phyloP scores from a whole-genome alignment of 352 stramenopile species.

The Globisporangium cystogenes region DNA sequence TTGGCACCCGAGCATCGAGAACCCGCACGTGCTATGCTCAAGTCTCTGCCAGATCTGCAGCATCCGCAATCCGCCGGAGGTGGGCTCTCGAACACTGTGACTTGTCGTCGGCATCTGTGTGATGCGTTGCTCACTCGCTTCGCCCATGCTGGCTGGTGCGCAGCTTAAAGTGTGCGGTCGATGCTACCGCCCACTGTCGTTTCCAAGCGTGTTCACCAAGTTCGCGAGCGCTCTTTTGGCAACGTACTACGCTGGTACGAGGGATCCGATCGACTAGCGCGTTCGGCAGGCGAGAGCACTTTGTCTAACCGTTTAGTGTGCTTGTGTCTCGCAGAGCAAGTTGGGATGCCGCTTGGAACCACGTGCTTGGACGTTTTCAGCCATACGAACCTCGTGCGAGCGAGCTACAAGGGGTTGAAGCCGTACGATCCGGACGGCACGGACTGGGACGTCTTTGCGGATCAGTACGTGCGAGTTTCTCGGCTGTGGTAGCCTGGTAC shows the following conservation, averaged over 20 bases:
- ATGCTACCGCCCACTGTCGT: slow-evolving; percentile 57
- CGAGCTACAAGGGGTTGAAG: slow-evolving; percentile 66
- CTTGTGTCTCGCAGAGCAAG: slow-evolving; percentile 34
- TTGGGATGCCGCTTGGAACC: slow-evolving; percentile 65
- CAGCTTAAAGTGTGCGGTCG: slow-evolving; percentile 27
- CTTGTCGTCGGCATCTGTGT: not conserved
- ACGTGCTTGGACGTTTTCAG: slow-evolving; percentile 68
- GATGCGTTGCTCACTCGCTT: not conserved
- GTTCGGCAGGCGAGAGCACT: not conserved
- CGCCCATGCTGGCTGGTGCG: not conserved
- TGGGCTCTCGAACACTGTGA: slow-evolving; percentile 8
- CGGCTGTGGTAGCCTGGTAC: no score
- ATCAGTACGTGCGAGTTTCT: slow-evolving; percentile 40
- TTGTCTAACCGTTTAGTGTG: not conserved
- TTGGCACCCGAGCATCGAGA: slow-evolving; percentile 77
- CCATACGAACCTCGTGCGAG: slow-evolving; percentile 59
- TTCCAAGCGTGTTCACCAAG: slow-evolving; percentile 74
- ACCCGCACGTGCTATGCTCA: slow-evolving; percentile 62
- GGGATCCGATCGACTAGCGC: not conserved
- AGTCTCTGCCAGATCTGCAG: slow-evolving; percentile 65
- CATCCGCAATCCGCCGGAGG: slow-evolving; percentile 70
- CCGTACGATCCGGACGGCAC: slow-evolving; percentile 56
- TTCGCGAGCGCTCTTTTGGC: slow-evolving; percentile 68
- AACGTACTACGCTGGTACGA: slow-evolving; percentile 66
- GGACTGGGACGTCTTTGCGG: slow-evolving; percentile 55